A percentile compares a stretch with the other conserved stretches of the same genome.
Evolutionary conservation across 352 stramenopile species (phyloP).

Genomic region (Globisporangium echinulatum): DNA sequence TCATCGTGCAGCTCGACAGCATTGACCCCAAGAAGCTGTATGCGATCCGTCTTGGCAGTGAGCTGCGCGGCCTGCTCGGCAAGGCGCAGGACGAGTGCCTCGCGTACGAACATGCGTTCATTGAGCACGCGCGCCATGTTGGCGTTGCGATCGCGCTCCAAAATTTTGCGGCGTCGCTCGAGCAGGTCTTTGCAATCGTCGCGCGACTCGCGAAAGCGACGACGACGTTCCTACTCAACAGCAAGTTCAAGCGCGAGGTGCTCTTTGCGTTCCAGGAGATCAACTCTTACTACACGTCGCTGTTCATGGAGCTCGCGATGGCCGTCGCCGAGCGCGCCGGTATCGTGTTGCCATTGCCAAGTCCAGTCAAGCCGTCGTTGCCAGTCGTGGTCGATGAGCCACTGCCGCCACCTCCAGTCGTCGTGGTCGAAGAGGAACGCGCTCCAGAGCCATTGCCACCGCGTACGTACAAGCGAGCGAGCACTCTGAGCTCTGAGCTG

Average conservation of each 20-base stretch:
- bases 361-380: constrained; percentile 17
- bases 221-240: constrained; percentile 54
- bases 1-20: constrained; percentile 50
- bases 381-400: constrained; percentile 11
- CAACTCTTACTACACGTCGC: constrained; percentile 78
- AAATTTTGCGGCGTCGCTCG: constrained; percentile 64
- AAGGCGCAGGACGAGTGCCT: constrained; percentile 76
- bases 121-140: constrained; percentile 38
- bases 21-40: constrained; percentile 58
- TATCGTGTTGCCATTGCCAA: constrained; percentile 43
- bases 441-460: neutral
- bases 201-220: constrained; percentile 50
- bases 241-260: constrained; percentile 67
- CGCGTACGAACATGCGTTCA: constrained; percentile 55
- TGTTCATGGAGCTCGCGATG: constrained; percentile 82
- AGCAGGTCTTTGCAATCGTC: constrained; percentile 46
- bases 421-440: neutral
- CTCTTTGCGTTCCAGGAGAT: constrained; percentile 83
- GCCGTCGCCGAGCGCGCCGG: constrained; percentile 46
- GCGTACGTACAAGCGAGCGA: neutral
- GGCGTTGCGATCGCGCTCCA: constrained; percentile 66
- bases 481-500: too few relatives aligned
- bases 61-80: constrained; percentile 67
- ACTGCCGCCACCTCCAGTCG: neutral
- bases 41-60: constrained; percentile 54